A percentile compares a stretch with the other conserved stretches of the same genome.
These are phyloP conservation scores for Neonectria sp. DNA, from an alignment of 2,329 filamentous ascomycete species.

Conservation along the genomic window DNA sequence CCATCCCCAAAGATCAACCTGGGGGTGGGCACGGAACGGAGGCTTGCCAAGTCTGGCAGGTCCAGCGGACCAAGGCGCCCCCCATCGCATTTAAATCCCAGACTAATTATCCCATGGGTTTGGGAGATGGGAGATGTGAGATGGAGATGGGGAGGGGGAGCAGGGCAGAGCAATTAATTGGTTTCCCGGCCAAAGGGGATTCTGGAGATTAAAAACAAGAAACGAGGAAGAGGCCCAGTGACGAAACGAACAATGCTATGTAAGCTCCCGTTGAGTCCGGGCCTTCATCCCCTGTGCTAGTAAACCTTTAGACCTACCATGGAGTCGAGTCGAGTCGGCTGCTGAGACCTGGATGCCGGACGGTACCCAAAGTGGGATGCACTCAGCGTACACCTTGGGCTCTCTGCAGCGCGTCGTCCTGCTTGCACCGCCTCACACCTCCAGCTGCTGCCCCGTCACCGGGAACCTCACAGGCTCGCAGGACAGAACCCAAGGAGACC, in stretches of 20 bases:
- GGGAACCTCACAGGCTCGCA: neutral
- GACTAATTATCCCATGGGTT: neutral
- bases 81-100: slow-evolving; percentile 6
- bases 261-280: slow-evolving; percentile 1
- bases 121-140: neutral
- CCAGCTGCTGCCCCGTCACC: neutral
- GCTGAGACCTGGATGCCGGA: too few species aligned
- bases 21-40: slow-evolving; percentile 1
- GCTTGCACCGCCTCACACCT: neutral
- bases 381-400: neutral
- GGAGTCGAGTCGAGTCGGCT: too few species aligned
- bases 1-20: neutral
- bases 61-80: neutral
- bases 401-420: neutral
- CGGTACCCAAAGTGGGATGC: too few species aligned
- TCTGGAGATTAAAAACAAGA: slow-evolving; percentile 1
- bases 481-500: neutral
- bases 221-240: neutral
- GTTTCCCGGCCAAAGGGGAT: slow-evolving; percentile 26
- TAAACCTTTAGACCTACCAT: neutral
- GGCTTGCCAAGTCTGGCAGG: slow-evolving; percentile 23
- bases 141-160: slow-evolving; percentile 8
- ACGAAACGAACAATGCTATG: neutral
- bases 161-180: slow-evolving; percentile 8
- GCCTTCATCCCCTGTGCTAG: neutral